A percentile compares a stretch with the other conserved stretches of the same genome.
Conservation (phyloP, 2,329 filamentous ascomycete species). For the Xylariaceae sp. region DNA sequence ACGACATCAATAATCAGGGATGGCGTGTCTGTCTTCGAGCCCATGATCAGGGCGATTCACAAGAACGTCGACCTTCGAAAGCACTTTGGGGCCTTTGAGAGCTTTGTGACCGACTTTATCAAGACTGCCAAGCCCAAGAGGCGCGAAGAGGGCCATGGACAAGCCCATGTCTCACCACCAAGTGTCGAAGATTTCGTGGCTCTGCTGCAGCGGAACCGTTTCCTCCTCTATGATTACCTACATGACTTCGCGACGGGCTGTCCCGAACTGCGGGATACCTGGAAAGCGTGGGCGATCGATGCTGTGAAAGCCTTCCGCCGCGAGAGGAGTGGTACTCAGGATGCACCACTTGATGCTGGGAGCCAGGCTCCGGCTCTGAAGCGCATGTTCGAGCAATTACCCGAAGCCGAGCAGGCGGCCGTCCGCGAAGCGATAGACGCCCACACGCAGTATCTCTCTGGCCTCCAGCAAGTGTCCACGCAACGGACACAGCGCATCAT, state of each 20-base stretch:
- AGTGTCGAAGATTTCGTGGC: conserved; percentile 66
- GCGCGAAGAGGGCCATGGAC: conserved; percentile 26
- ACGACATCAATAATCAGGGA: conserved; percentile 63
- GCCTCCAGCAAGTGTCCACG: conserved; percentile 46
- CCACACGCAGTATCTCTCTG: conserved; percentile 52
- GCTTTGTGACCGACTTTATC: conserved; percentile 65
- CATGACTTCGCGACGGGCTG: conserved; percentile 63
- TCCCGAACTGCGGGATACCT: conserved; percentile 54
- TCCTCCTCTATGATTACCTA: conserved; percentile 59
- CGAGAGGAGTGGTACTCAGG: background rate
- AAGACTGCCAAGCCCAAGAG: conserved; percentile 44
- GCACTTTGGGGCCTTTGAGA: conserved; percentile 58
- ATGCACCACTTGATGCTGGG: conserved; percentile 10
- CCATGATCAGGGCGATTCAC: conserved; percentile 65
- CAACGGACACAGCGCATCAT: conserved; percentile 51
- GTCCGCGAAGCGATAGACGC: conserved; percentile 48
- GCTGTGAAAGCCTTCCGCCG: conserved; percentile 49
- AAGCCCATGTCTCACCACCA: conserved; percentile 34
- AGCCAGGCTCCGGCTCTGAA: conserved; percentile 33
- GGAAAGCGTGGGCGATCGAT: conserved; percentile 53
- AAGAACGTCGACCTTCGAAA: conserved; percentile 63
- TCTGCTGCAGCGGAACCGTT: conserved; percentile 57
- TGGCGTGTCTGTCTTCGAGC: conserved; percentile 60
- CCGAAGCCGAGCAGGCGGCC: conserved; percentile 33
- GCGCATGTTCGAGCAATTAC: conserved; percentile 38